Base-by-base conservation (phyloP, 2,329 filamentous ascomycete genomes). In the Beauveria sp. region DNA sequence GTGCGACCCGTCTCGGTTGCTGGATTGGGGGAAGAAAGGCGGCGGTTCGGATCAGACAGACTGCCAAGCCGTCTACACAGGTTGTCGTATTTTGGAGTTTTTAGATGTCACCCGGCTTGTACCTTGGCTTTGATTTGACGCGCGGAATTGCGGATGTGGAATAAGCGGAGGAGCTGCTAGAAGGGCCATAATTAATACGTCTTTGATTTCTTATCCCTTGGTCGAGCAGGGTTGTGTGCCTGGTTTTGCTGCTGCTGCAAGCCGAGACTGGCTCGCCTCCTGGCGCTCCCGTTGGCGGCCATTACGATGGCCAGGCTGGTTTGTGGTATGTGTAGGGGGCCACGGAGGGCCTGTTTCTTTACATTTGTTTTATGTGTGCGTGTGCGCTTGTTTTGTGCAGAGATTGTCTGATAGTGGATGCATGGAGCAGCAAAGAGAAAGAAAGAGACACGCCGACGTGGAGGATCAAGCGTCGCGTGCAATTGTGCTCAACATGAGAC, bases 81-180 rank as follows among this genome's bases (percentile, higher is more conserved):
- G 70, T 75, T 73, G 68, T 72, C 71, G 70, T 72, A 73, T 71
- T 74, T 69, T 73, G 73, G 74, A 75, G 73, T 74, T 75, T 62
- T 57, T 62, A 62, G 72, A 74, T 74, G 72, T 74, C 68, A 70
- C 71, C 71, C 71, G 68, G 69, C 67, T 68, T 67, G 65, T 68
- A 67, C 68, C 69, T 68, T 66, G 67, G 68, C 58, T 60, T 60
- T 50, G 58, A 54, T 60, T 60, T 47, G 58, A 60, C 51, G 58
- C 58, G 50, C 34, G 50, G 50, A 46, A 28, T 43, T 54, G 58
- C 58, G 8, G 50, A 55, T 55, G 58, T 60, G 58, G 58, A 49
- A 30, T 60, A 40, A 60, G 58, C 50, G 58, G 26, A 45, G 34
- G 58, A 55, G 58, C 50, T 60, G 58, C 58, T 60, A 54, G 58